Base-by-base conservation (phyloP, 2,329 filamentous ascomycete species). In the Aciculosporium take region DNA sequence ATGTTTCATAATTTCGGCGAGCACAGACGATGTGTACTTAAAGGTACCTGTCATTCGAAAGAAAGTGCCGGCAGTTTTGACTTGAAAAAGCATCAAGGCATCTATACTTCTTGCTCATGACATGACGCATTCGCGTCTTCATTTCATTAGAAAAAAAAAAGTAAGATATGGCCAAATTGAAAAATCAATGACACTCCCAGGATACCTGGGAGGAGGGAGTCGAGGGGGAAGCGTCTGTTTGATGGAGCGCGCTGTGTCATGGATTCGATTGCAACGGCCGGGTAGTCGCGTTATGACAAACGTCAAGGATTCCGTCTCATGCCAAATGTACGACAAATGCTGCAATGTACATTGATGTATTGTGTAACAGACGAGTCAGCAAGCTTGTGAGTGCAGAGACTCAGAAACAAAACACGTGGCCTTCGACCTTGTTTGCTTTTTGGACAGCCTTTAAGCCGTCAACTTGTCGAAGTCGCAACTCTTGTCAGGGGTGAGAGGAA, bases 211-310 rank as follows among this genome's bases (percentile, higher is more conserved):
- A 28, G 18, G 18, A 23, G 15, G 17, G 27, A n/a, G 10, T 20
- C 13, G 13, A 18, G 18, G 17, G 6, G 15, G 10, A 2, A 7
- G 20, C 4, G 7, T n/a, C 28, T 31, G 39, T 41, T 37, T 25
- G 39, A 31, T 41, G 28, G 33, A 12, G 10, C 37, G 10, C 37
- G 37, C 20, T 15, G 37, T 43, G 28, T 13, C 13, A 29, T 35
- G 17, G 32, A 40, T 25, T 40, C 25, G 32, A 43, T 29, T 29
- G 25, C 28, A 27, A 31, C 17, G 25, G 8, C 12, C 42, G 42
- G 42, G 37, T 43, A 43, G 37, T 28, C 33, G 32, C 42, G 33
- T 43, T n/a, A 21, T 43, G 37, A 40, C 37, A 43, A 43, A 39
- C 41, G 41, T 20, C 35, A 30, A 38, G 34, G 40, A 38, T 30